phyloP scores from a whole-genome alignment of 2,329 filamentous ascomycete species.

The Phaeophleospora eucalypticola region DNA sequence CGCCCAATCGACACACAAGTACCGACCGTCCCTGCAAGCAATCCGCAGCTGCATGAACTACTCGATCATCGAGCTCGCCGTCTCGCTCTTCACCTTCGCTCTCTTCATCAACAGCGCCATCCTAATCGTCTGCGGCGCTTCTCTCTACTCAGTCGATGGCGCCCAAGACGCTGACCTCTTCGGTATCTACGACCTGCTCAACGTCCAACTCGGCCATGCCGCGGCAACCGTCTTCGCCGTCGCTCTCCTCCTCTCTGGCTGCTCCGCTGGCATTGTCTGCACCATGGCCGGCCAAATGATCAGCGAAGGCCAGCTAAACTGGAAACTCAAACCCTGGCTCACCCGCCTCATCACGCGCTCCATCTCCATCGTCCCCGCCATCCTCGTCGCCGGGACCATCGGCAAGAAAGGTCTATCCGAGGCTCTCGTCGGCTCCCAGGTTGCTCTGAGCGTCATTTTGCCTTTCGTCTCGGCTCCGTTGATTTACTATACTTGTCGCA shows the following conservation, averaged over 20 bases:
- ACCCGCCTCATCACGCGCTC: conserved; percentile 71
- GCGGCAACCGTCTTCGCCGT: conserved; percentile 83
- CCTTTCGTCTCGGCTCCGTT: conserved; percentile 80
- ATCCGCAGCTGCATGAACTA: conserved; percentile 39
- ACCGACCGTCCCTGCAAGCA: conserved; percentile 37
- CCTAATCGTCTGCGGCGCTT: conserved; percentile 60
- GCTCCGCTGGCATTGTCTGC: conserved; percentile 80
- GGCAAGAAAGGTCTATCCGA: conserved; percentile 66
- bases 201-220: conserved; percentile 62
- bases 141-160: conserved; percentile 58
- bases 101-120: conserved; percentile 43
- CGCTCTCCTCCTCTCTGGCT: conserved; percentile 72
- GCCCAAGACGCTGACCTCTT: conserved; percentile 74
- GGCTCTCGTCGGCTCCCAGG: conserved; percentile 72
- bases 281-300: conserved; percentile 90
- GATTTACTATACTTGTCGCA: conserved; percentile 77
- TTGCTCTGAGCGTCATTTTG: conserved; percentile 71
- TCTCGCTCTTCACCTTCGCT: conserved; percentile 41
- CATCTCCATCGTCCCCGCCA: conserved; percentile 76
- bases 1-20: conserved; percentile 23
- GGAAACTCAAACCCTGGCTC: conserved; percentile 72
- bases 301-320: conserved; percentile 73
- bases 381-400: conserved; percentile 77
- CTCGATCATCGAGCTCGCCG: conserved; percentile 37
- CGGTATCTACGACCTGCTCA: conserved; percentile 71